phyloP scores from a whole-genome alignment of 257 asterid genomes.

The Nicotiana sylvestris region DNA sequence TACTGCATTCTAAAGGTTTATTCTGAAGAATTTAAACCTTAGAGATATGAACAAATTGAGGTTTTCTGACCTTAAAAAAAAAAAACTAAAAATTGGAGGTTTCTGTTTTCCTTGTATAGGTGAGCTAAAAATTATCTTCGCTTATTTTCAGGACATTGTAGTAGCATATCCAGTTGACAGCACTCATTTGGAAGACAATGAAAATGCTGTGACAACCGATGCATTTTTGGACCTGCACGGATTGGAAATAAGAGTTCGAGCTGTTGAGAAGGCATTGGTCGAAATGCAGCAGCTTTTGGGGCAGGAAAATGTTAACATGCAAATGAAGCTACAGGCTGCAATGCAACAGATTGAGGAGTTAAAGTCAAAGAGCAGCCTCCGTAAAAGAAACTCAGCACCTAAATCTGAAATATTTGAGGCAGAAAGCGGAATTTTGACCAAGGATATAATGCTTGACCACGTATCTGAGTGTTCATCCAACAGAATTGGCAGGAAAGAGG shows the following conservation, averaged over 20 bases:
- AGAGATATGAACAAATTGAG: neutral
- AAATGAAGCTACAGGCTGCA: constrained; percentile 62
- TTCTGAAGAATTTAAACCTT: neutral
- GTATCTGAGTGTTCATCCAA: constrained; percentile 66
- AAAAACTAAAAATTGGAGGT: neutral
- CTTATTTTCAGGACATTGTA: constrained; percentile 39
- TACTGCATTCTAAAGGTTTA: neutral
- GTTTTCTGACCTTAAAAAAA: neutral
- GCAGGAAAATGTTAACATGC: constrained; percentile 53
- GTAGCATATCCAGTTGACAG: constrained; percentile 10
- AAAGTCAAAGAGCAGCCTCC: constrained; percentile 48
- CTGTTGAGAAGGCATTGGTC: constrained; percentile 44
- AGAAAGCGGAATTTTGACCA: constrained; percentile 62
- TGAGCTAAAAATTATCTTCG: neutral
- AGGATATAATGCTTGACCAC: constrained; percentile 94
- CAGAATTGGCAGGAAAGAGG: constrained; percentile 47
- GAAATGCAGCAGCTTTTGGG: constrained; percentile 48
- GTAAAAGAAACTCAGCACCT: constrained; percentile 43
- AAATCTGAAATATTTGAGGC: constrained; percentile 61
- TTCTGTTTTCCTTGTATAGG: neutral
- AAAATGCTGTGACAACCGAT: constrained; percentile 22
- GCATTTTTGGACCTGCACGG: constrained; percentile 42
- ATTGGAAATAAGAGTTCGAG: constrained; percentile 51
- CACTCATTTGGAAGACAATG: constrained; percentile 23
- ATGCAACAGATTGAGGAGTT: constrained; percentile 57